These are phyloP conservation scores for Musa schizocarpa DNA, from an alignment of 176 grass and related monocot species.

Conservation along the genomic window DNA sequence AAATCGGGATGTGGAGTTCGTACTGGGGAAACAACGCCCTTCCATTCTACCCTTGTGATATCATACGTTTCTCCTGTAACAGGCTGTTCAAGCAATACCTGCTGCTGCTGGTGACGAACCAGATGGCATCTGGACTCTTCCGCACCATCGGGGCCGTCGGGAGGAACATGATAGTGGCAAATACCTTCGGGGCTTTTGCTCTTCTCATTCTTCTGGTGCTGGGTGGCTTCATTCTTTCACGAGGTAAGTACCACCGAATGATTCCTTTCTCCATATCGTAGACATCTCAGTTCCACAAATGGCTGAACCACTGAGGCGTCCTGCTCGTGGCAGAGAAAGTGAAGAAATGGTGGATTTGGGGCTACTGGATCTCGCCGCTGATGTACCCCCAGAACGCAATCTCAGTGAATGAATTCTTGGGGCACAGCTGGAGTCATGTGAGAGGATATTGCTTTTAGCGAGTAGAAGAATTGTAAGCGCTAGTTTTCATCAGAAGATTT, in stretches of 20 bases:
- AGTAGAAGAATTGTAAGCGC: neutral
- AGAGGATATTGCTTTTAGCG: neutral
- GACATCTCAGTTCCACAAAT: neutral
- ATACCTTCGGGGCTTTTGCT: slow-evolving; percentile 40
- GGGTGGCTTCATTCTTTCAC: slow-evolving; percentile 69
- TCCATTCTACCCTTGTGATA: neutral
- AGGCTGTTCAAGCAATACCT: slow-evolving; percentile 63
- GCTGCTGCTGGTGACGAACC: slow-evolving; percentile 42
- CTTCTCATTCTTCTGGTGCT: slow-evolving; percentile 48
- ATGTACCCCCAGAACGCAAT: slow-evolving; percentile 73
- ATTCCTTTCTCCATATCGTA: neutral
- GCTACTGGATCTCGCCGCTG: slow-evolving; percentile 62
- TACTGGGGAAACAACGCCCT: neutral
- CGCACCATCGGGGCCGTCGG: slow-evolving; percentile 53
- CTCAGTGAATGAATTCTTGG: slow-evolving; percentile 70
- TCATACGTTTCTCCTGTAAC: neutral
- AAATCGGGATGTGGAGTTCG: neutral
- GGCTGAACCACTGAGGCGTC: too few relatives aligned
- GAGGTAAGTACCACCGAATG: slow-evolving; percentile 25
- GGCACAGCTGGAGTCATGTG: slow-evolving; percentile 61
- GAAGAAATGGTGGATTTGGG: slow-evolving; percentile 86
- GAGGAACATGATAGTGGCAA: slow-evolving; percentile 63
- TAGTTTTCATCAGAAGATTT: neutral
- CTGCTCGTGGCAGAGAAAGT: slow-evolving; percentile 37
- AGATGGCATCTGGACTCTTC: slow-evolving; percentile 47